Evolutionary conservation across 129 eudicot genomes (phyloP), one percentile per base, ranked within the genome.

Genomic region (Arctium minus): DNA sequence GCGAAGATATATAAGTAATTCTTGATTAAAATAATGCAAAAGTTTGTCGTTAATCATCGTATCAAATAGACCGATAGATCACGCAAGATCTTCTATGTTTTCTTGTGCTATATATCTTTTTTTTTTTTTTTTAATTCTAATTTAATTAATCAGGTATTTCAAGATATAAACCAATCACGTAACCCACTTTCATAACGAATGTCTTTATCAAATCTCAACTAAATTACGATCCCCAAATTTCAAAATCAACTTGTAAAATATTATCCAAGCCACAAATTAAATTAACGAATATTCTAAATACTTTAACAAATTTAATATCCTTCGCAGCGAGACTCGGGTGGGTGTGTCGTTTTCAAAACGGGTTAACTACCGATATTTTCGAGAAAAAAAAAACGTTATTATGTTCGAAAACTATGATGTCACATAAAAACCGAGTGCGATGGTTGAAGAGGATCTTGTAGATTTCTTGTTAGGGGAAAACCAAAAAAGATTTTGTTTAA

Each of bases 21-120:
- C 31, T 65, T 13, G 60, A 70, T 64, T 85, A 79, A 86, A 81
- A 78, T 82, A 86, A 27, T 79, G 40, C 72, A 17, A 72, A 87
- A 81, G 85, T 78, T 71, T 74, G 79, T 77, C 79, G 82, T 85
- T 62, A 74, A 79, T 79, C 84, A 73, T 67, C 89, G 79, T 76
- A 83, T 78, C 83, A 81, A 84, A 83, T 79, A 83, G 75, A 77
- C 60, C 75, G 62, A 85, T 88, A 91, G 92, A 91, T 91, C 79
- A 78, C 88, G 78, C 81, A 87, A 91, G 94, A 91, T 88, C 92
- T 91, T 87, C 72, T 42, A 82, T 87, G 89, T 83, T 90, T 90
- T 86, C 82, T 86, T 88, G 86, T 79, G 85, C 76, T 56, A 72
- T 74, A 37, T 30, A 46, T 48, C 39, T 78, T 65, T 79, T 62